Base-by-base conservation (phyloP, 495 filamentous ascomycete genomes). In the Xylaria grammica region DNA sequence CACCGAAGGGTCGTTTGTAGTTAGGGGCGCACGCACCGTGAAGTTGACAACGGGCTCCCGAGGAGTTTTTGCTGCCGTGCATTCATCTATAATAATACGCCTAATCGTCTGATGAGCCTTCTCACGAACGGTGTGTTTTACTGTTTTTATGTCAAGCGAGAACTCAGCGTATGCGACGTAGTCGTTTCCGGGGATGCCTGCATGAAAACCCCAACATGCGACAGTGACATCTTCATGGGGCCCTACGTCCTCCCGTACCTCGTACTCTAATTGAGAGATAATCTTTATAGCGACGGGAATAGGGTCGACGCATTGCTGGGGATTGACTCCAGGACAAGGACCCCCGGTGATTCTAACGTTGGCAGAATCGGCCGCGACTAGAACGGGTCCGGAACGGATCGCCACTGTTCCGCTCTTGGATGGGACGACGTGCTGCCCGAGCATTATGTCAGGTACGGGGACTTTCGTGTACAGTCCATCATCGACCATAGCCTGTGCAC, bases 401-500 rank as follows among this genome's bases (percentile, higher is more conserved):
- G 75, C 75, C 52, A 84, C 75, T 19, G 46, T 65, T 2, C 79
- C 79, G 8, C 76, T 64, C 22, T 64, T 60, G 9, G 66, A 55
- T 1, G 78, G 68, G 67, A 80, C 75, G 2, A 89, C 82, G 76
- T 90, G 87, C 52, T 82, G 82, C 7, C 85, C 84, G 19, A 90
- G 73, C 0, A 85, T 80, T 10, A 87, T 62, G 63, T 88, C 85
- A 7, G 87, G 87, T 19, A 77, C 59, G 0, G 81, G 81, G 44
- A 80, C 68, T 24, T 65, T 74, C 17, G 82, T 77, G 66, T 87
- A 90, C 6, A 90, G 69, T 0, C 85, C 87, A 63, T 87, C 87
- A 36, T 84, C 78, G 1, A 90, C 72, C 87, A 90, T 90, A 0
- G 82, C 81, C 65, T 78, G 74, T 1, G 87, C 87, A 0, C 87